Conservation (phyloP, 495 filamentous ascomycete species). For the Podospora comata region DNA sequence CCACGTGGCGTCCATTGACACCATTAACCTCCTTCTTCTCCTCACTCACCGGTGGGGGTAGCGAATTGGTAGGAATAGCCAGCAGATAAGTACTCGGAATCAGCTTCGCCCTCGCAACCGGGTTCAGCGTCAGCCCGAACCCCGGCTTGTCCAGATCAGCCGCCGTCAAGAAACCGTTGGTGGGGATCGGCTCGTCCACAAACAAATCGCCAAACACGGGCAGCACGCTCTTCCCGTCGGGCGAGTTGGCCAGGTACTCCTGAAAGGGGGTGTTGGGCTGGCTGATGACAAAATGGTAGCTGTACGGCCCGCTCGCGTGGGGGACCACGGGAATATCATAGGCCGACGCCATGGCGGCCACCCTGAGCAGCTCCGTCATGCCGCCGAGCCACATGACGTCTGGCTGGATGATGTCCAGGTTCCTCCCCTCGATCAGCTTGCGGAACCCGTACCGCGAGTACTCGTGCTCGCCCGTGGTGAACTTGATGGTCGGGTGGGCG, state of each 20-base stretch:
- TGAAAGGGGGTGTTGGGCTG: constrained; percentile 90
- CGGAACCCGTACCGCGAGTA: constrained; percentile 91
- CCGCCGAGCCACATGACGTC: constrained; percentile 97
- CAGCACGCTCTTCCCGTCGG: constrained; percentile 81
- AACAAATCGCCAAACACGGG: constrained; percentile 92
- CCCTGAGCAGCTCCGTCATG: constrained; percentile 84
- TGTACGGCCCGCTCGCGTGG: constrained; percentile 87
- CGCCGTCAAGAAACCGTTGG: constrained; percentile 73
- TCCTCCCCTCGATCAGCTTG: constrained; percentile 86
- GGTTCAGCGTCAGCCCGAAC: constrained; percentile 84
- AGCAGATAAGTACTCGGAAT: constrained; percentile 70
- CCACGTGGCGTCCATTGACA: constrained; percentile 14
- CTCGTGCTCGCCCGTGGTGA: constrained; percentile 94
- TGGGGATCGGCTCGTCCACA: constrained; percentile 83
- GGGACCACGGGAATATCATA: constrained; percentile 95
- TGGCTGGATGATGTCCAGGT: constrained; percentile 88
- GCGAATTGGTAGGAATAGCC: constrained; percentile 61
- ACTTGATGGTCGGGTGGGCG: constrained; percentile 85
- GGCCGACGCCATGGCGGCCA: constrained; percentile 81
- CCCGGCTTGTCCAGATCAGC: constrained; percentile 82
- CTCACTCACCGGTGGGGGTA: constrained; percentile 42
- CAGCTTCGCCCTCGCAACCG: constrained; percentile 62
- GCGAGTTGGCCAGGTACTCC: constrained; percentile 88
- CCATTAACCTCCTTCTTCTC: constrained; percentile 22
- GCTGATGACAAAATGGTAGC: constrained; percentile 90